phyloP scores from a whole-genome alignment of 2,329 filamentous ascomycete species.

The Aspergillus pseudoviridinutans region DNA sequence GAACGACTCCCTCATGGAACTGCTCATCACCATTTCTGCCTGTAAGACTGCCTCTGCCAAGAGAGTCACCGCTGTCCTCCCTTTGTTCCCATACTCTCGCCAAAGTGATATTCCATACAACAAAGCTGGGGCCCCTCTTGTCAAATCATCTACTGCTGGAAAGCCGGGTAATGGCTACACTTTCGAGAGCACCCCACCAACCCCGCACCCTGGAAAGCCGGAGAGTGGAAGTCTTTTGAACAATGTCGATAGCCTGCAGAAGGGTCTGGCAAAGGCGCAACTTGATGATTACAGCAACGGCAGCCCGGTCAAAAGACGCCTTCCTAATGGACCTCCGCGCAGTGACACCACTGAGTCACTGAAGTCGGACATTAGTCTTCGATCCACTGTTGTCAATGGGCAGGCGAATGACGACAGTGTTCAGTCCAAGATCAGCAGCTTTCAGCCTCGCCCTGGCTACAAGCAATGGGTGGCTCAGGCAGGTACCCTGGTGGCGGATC shows the following conservation, averaged over 20 bases:
- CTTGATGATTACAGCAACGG: constrained; percentile 50
- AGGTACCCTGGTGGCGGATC: constrained; percentile 87
- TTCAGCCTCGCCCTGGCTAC: constrained; percentile 85
- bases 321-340: constrained; percentile 37
- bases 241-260: constrained; percentile 66
- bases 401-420: constrained; percentile 59
- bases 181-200: constrained; percentile 87
- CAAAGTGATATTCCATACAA: constrained; percentile 97
- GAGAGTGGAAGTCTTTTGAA: constrained; percentile 63
- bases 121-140: constrained; percentile 84
- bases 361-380: constrained; percentile 26
- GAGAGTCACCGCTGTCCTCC: constrained; percentile 87
- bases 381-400: constrained; percentile 36
- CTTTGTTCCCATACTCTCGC: constrained; percentile 92
- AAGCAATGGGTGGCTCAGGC: constrained; percentile 99
- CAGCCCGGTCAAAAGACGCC: constrained; percentile 42
- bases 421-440: constrained; percentile 54
- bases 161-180: constrained; percentile 58
- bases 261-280: constrained; percentile 66
- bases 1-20: constrained; percentile 94
- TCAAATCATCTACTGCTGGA: constrained; percentile 55
- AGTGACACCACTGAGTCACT: constrained; percentile 37
- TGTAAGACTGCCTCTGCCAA: constrained; percentile 93
- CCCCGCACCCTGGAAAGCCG: constrained; percentile 69
- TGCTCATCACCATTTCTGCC: constrained; percentile 97